Evolutionary conservation across 495 filamentous ascomycete genomes (phyloP).

Genomic region (Durotheca rogersii): DNA sequence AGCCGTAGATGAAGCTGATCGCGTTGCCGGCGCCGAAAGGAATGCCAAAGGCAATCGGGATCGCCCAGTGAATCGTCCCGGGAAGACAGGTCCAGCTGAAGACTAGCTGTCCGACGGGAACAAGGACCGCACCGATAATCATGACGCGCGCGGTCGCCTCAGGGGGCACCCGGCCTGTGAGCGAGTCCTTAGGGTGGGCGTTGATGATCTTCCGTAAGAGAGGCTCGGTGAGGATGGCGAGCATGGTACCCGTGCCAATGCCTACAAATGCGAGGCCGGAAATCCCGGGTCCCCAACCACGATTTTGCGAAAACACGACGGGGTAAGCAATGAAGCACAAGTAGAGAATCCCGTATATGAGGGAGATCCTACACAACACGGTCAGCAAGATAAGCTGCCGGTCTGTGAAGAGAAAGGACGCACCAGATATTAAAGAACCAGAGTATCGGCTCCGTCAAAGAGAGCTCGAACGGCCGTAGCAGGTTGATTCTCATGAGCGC

Average conservation of each 20-base stretch:
- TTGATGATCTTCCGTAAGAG: constrained; percentile 73
- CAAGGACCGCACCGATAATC: constrained; percentile 65
- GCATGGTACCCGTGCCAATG: constrained; percentile 72
- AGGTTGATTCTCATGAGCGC: constrained; percentile 66
- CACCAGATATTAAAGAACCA: constrained; percentile 77
- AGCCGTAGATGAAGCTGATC: constrained; percentile 75
- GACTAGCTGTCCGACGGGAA: constrained; percentile 70
- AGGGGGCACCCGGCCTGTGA: constrained; percentile 64
- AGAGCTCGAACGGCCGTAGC: constrained; percentile 73
- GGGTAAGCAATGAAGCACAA: constrained; percentile 85
- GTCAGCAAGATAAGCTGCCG: not conserved
- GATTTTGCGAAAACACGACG: constrained; percentile 70
- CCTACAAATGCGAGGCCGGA: constrained; percentile 78
- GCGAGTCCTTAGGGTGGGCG: constrained; percentile 64
- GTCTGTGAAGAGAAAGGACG: not conserved
- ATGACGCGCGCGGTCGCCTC: constrained; percentile 75
- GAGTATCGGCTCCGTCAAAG: constrained; percentile 80
- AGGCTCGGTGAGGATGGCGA: constrained; percentile 68
- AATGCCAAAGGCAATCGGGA: constrained; percentile 72
- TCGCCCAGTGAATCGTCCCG: constrained; percentile 68
- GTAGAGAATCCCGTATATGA: constrained; percentile 72
- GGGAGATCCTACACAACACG: constrained; percentile 42
- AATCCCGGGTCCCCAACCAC: constrained; percentile 72
- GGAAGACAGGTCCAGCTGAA: constrained; percentile 83
- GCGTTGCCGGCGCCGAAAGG: constrained; percentile 79